Evolutionary conservation across 1,284 basidiomycete species (phyloP).

Genomic region (Boletus smithii): DNA sequence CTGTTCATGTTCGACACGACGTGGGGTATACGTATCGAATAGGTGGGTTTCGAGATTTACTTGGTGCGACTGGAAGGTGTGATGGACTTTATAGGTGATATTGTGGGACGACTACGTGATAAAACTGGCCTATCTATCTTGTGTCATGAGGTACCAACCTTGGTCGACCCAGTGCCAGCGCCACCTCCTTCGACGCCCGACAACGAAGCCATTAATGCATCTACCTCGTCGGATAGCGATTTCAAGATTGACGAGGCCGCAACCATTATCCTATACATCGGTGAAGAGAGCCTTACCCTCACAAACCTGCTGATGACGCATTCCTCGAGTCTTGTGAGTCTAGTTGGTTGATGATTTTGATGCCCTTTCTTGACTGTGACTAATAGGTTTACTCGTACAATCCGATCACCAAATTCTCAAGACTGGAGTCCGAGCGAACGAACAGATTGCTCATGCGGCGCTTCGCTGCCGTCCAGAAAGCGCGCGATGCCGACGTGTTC

Average conservation of each 20-base stretch:
- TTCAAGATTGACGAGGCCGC: conserved; percentile 6
- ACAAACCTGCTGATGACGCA: conserved; percentile 88
- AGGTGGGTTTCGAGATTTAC: conserved; percentile 39
- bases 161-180: conserved; percentile 18
- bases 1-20: conserved; percentile 68
- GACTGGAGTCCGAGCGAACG: conserved; percentile 60
- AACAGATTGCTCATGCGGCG: conserved; percentile 91
- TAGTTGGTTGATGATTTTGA: neutral
- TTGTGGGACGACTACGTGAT: conserved; percentile 36
- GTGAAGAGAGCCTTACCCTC: conserved; percentile 76
- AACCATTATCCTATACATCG: conserved; percentile 74
- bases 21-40: conserved; percentile 76
- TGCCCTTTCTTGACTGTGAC: neutral
- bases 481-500: conserved; percentile 90
- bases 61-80: neutral
- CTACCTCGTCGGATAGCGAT: neutral
- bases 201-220: neutral
- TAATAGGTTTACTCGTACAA: conserved; percentile 75
- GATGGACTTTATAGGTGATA: conserved; percentile 31
- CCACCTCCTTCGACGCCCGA: neutral
- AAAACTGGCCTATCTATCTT: conserved; percentile 12
- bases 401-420: conserved; percentile 47
- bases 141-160: conserved; percentile 20
- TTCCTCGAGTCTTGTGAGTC: conserved; percentile 37
- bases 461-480: conserved; percentile 85